Base-by-base conservation (phyloP, 2,329 filamentous ascomycete species). In the Penicillium expansum region DNA sequence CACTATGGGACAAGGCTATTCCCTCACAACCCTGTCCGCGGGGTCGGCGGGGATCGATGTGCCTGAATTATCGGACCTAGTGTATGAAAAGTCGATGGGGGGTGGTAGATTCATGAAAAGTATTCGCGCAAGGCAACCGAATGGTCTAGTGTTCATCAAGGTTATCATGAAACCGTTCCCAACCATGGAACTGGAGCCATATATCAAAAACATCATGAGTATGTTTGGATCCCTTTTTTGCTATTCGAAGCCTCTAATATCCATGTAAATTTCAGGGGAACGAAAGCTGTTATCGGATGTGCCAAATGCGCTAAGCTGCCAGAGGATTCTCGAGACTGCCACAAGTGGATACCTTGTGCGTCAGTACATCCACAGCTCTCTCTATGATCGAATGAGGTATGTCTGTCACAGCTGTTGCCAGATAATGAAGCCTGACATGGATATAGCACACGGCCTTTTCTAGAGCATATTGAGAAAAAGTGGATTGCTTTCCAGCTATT, bases 381-480 rank as follows among this genome's bases (percentile, higher is more conserved):
- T 99, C 5, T 99, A 99, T 77, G 94, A 99, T 77, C 90, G 94
- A 52, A 86, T 99, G 75, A 85, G 80, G 80, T 82, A 73, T 56
- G 64, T 51, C 38, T 39, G 11, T 29, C 20, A 18, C 22, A 38
- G 6, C 38, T 35, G 16, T 24, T 37, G 16, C 22, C 20, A 44
- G 24, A n/a, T 11, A 22, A 7, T 9, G 20, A 41, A 24, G 33
- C n/a, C 70, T 77, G 57, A 77, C 62, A 13, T 32, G n/a, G 10
- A 48, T 16, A 49, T 57, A 96, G 94, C 75, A 99, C 94, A 9
- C 86, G 95, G 8, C 95, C 94, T 0, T 99, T 99, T 67, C 80
- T 97, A 10, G 95, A 99, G 75, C 91, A 96, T 63, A 94, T 99
- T 63, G 94, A 99, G 75, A 97, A 97, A 82, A 97, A 96, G 78